A percentile compares a stretch with the other conserved stretches of the same genome.
Conservation (phyloP, 2,329 filamentous ascomycete species). For the Penicillium brasilianum region DNA sequence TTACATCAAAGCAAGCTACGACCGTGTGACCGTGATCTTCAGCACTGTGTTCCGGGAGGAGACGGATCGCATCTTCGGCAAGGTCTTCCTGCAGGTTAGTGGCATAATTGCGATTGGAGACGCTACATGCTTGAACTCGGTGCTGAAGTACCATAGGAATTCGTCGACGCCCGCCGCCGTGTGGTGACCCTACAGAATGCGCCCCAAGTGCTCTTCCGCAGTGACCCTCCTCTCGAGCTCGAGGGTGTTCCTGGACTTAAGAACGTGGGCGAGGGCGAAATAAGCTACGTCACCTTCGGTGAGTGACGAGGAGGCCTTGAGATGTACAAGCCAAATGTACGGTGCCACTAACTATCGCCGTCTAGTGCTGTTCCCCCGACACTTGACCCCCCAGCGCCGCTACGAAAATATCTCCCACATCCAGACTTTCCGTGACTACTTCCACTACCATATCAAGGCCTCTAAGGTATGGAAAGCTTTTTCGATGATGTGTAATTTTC, state of each 20-base stretch:
- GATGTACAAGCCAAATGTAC: background rate
- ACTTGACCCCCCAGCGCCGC: conserved; percentile 87
- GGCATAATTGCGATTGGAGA: background rate
- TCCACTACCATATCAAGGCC: conserved; percentile 99
- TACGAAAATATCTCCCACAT: conserved; percentile 98
- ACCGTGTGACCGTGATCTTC: conserved; percentile 98
- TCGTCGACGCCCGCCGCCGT: conserved; percentile 91
- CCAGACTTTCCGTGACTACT: conserved; percentile 99
- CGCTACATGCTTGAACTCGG: background rate
- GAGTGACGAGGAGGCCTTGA: conserved; percentile 36
- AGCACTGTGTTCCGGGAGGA: conserved; percentile 98
- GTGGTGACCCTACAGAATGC: conserved; percentile 87
- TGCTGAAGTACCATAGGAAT: conserved; percentile 62
- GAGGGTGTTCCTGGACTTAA: conserved; percentile 84
- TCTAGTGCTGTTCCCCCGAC: conserved; percentile 89
- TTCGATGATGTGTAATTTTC: background rate
- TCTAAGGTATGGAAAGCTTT: conserved; percentile 69
- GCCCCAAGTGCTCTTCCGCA: conserved; percentile 94
- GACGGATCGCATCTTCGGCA: conserved; percentile 95
- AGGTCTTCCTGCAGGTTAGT: conserved; percentile 83
- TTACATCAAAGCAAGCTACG: conserved; percentile 96
- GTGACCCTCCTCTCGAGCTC: conserved; percentile 90
- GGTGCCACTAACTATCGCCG: conserved; percentile 18
- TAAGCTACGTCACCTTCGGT: conserved; percentile 99
- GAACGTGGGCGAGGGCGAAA: conserved; percentile 76